phyloP scores from a whole-genome alignment of 306 rosid genomes.

The Dryas drummondii region DNA sequence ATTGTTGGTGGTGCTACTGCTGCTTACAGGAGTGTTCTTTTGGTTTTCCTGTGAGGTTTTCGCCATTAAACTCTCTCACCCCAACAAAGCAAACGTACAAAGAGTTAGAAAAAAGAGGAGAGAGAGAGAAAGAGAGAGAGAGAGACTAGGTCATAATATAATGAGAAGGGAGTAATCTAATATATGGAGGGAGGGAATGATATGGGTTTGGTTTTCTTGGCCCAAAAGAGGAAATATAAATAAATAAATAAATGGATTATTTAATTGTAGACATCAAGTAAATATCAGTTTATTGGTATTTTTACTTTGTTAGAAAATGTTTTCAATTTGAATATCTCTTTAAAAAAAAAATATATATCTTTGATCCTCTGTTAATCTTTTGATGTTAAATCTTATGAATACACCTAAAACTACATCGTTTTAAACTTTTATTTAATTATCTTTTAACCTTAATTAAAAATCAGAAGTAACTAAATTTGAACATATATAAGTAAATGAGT shows the following conservation, averaged over 20 bases:
- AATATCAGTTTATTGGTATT: neutral
- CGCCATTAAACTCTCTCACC: constrained; percentile 44
- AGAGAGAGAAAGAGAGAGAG: neutral
- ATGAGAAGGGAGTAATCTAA: neutral
- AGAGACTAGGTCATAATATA: constrained; percentile 2
- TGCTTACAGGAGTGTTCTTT: constrained; percentile 28
- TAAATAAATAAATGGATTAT: neutral
- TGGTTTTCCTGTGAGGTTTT: constrained; percentile 49
- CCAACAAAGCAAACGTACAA: neutral
- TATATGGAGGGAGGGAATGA: neutral
- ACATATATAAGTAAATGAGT: too few species aligned
- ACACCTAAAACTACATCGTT: neutral
- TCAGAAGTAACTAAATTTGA: too few species aligned
- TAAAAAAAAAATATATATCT: too few species aligned
- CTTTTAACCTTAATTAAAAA: too few species aligned
- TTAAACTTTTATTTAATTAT: too few species aligned
- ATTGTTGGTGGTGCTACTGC: neutral
- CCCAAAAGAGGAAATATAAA: neutral
- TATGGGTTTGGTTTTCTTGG: neutral
- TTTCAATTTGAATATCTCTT: too few species aligned
- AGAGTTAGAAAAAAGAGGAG: neutral
- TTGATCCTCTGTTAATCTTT: too few species aligned
- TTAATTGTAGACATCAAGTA: neutral
- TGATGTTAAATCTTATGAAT: too few species aligned
- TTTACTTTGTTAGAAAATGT: neutral